Evolutionary conservation across 345 rosid genomes (phyloP).

Genomic region (Linum usitatissimum): DNA sequence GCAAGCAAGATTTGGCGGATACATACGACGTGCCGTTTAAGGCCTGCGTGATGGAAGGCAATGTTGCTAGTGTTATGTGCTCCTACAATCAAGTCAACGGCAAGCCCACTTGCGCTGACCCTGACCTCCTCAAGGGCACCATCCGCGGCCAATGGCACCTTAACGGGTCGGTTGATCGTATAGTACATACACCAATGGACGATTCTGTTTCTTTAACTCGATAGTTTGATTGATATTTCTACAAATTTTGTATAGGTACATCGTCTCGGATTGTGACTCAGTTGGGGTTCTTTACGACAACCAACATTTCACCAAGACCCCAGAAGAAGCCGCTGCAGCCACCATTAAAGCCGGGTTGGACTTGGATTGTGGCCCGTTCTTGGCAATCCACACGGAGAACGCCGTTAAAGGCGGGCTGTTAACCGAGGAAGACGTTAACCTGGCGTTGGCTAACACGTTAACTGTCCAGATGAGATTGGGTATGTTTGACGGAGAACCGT

Average conservation of each 20-base stretch:
- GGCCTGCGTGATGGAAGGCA: constrained; percentile 23
- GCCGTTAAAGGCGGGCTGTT: constrained; percentile 7
- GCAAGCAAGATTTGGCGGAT: constrained; percentile 26
- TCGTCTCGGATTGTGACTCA: constrained; percentile 27
- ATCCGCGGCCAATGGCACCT: constrained; percentile 22
- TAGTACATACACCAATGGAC: no score
- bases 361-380: constrained; percentile 9
- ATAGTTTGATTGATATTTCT: not conserved
- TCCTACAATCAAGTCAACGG: constrained; percentile 30
- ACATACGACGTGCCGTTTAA: constrained; percentile 26
- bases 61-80: constrained; percentile 27
- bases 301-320: constrained; percentile 24
- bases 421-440: constrained; percentile 3
- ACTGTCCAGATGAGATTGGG: constrained; percentile 1
- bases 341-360: constrained; percentile 54
- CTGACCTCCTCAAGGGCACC: constrained; percentile 17
- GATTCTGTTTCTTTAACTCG: not conserved
- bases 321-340: constrained; percentile 56
- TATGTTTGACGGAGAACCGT: not conserved
- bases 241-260: constrained; percentile 15
- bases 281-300: constrained; percentile 19
- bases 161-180: constrained; percentile 11
- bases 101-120: constrained; percentile 27
- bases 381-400: constrained; percentile 4
- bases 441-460: constrained; percentile 4